These are phyloP conservation scores for Cutaneotrichosporon dermatis DNA, from an alignment of 1,284 basidiomycete species.

Conservation along the genomic window DNA sequence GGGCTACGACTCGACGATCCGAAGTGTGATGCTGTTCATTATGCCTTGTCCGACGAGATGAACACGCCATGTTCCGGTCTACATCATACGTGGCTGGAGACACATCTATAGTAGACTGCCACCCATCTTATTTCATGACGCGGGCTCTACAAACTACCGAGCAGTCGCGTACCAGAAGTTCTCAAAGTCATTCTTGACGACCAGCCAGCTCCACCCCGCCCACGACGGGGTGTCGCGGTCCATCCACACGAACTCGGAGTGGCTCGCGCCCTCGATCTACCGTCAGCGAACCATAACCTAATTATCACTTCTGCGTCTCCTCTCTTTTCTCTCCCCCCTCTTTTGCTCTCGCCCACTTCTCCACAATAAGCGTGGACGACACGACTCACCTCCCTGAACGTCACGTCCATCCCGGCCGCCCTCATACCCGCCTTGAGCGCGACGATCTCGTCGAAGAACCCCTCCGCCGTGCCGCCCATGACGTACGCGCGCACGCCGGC, in stretches of 20 bases:
- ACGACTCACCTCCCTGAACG: not conserved
- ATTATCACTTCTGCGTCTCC: too few relatives aligned
- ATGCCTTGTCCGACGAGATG: too few relatives aligned
- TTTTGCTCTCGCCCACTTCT: too few relatives aligned
- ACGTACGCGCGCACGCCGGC: slow-evolving; percentile 8
- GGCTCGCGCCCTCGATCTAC: not conserved
- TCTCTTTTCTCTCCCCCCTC: too few relatives aligned
- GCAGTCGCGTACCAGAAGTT: not conserved
- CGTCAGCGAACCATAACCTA: too few relatives aligned
- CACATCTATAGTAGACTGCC: too few relatives aligned
- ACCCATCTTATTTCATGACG: too few relatives aligned
- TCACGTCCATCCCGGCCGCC: slow-evolving; percentile 1
- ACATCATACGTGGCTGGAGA: too few relatives aligned
- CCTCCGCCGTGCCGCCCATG: slow-evolving; percentile 9
- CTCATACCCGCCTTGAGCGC: slow-evolving; percentile 5
- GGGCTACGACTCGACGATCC: too few relatives aligned
- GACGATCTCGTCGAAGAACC: slow-evolving; percentile 9
- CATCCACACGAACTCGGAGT: slow-evolving; percentile 2
- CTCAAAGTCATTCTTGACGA: not conserved
- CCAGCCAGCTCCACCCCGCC: not conserved
- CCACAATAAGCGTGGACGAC: too few relatives aligned
- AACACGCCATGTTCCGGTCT: too few relatives aligned
- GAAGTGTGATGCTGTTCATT: too few relatives aligned
- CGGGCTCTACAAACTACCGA: not conserved
- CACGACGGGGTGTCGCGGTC: not conserved